Evolutionary conservation across 2,329 filamentous ascomycete genomes (phyloP).

Genomic region (Camptophora hylomeconis): DNA sequence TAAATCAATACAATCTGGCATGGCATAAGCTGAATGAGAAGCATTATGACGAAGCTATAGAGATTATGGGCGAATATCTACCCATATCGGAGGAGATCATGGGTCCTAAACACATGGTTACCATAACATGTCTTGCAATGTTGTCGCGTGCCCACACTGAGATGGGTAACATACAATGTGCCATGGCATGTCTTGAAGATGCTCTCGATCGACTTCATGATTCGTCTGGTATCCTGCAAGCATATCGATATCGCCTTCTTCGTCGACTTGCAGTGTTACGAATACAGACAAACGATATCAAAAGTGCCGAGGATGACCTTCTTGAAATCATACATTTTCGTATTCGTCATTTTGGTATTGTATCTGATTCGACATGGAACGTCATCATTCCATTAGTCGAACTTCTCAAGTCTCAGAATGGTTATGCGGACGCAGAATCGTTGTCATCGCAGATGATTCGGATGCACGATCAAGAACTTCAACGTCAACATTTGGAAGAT

Average conservation of each 20-base stretch:
- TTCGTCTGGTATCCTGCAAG: neutral
- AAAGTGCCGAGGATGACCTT: neutral
- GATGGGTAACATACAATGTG: slow-evolving; percentile 1
- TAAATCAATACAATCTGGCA: slow-evolving; percentile 9
- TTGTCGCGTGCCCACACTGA: slow-evolving; percentile 7
- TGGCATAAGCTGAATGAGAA: slow-evolving; percentile 8
- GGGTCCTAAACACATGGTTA: slow-evolving; percentile 11
- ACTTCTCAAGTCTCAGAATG: neutral
- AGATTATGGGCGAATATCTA: slow-evolving; percentile 5
- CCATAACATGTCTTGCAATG: slow-evolving; percentile 11
- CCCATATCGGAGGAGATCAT: slow-evolving; percentile 9
- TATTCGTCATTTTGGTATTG: neutral
- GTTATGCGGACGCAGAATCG: neutral
- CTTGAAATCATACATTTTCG: slow-evolving; percentile 2
- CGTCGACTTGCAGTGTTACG: slow-evolving; percentile 3
- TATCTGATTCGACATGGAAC: neutral
- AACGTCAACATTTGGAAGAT: too few species aligned
- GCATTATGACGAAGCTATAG: slow-evolving; percentile 3
- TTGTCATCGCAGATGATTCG: neutral
- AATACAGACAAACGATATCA: neutral
- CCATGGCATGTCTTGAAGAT: neutral
- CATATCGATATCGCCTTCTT: slow-evolving; percentile 2
- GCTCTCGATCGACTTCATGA: slow-evolving; percentile 1
- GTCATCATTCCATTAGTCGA: neutral
- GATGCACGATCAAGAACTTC: slow-evolving; percentile 1